These are phyloP conservation scores for Xerocomellus chrysenteron DNA, from an alignment of 768 basidiomycete species.

Conservation along the genomic window DNA sequence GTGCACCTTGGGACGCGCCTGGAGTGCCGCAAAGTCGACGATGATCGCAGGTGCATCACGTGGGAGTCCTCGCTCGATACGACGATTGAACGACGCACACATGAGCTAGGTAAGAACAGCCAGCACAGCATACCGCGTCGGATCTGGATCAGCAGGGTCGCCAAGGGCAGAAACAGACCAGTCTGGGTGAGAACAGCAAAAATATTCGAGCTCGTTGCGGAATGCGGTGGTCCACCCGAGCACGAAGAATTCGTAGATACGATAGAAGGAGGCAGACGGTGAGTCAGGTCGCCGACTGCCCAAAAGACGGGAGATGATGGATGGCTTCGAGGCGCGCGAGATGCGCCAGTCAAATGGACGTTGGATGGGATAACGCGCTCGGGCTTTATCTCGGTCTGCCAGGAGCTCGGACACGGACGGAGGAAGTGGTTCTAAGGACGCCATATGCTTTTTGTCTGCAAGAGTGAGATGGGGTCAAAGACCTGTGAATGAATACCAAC, in stretches of 20 bases:
- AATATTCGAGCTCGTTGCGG: constrained; percentile 14
- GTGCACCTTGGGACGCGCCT: constrained; percentile 9
- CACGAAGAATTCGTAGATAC: constrained; percentile 10
- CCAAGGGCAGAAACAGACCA: constrained; percentile 2
- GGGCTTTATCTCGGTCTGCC: background rate
- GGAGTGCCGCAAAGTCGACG: constrained; percentile 8
- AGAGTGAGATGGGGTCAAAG: background rate
- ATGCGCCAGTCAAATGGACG: constrained; percentile 4
- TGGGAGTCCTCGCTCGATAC: constrained; percentile 8
- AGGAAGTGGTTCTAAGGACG: constrained; percentile 1
- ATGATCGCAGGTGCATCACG: constrained; percentile 9
- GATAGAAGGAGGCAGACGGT: constrained; percentile 6
- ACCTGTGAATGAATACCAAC: background rate
- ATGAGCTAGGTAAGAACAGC: constrained; percentile 9
- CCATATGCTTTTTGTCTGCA: background rate
- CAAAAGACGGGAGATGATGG: constrained; percentile 2
- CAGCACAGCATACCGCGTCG: constrained; percentile 1
- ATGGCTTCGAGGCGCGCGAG: background rate
- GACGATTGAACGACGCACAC: constrained; percentile 12
- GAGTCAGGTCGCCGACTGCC: background rate
- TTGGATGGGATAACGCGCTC: constrained; percentile 1
- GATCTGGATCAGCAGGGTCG: constrained; percentile 3
- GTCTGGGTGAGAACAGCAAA: constrained; percentile 5
- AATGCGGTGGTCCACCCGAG: constrained; percentile 9
- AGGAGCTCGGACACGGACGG: constrained; percentile 3